Percentiles rank a stretch among this genome's conserved stretches.
Conservation (phyloP, 78 protist genomes). For the Anaeramoeba flamelloides region DNA sequence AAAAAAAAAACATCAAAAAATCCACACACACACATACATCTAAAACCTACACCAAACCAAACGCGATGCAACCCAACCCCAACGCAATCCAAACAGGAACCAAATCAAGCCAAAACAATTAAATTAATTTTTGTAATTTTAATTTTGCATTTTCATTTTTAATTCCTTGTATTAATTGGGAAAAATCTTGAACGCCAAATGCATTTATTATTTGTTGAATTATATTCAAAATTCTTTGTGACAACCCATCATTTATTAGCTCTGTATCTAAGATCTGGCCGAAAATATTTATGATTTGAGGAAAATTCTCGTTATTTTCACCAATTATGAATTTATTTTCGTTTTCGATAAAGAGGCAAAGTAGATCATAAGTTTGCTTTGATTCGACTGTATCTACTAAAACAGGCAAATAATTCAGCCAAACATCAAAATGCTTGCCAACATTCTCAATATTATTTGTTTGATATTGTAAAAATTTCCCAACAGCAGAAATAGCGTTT, state of each 20-base stretch:
- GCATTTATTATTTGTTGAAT: background rate
- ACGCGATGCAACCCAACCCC: too few species aligned
- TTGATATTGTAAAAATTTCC: background rate
- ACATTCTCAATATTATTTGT: background rate
- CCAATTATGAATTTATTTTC: background rate
- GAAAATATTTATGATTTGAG: background rate
- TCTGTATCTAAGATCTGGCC: background rate
- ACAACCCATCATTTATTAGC: background rate
- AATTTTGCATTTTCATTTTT: too few species aligned
- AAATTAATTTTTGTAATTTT: too few species aligned
- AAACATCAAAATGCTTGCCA: background rate
- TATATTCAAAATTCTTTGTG: background rate
- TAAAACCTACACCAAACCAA: too few species aligned
- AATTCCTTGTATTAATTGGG: too few species aligned
- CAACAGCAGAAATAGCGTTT: background rate
- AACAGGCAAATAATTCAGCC: background rate
- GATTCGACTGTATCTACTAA: background rate
- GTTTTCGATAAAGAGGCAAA: background rate
- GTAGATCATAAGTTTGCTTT: background rate
- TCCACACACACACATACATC: too few species aligned
- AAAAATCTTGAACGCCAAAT: too few species aligned
- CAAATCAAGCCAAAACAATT: too few species aligned
- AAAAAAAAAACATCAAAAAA: too few species aligned
- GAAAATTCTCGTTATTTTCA: background rate
- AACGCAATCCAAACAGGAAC: too few species aligned